Evolutionary conservation across 139 green algal genomes (phyloP), one percentile per base, ranked within the genome.

Genomic region (Chlamydomonas sp.): DNA sequence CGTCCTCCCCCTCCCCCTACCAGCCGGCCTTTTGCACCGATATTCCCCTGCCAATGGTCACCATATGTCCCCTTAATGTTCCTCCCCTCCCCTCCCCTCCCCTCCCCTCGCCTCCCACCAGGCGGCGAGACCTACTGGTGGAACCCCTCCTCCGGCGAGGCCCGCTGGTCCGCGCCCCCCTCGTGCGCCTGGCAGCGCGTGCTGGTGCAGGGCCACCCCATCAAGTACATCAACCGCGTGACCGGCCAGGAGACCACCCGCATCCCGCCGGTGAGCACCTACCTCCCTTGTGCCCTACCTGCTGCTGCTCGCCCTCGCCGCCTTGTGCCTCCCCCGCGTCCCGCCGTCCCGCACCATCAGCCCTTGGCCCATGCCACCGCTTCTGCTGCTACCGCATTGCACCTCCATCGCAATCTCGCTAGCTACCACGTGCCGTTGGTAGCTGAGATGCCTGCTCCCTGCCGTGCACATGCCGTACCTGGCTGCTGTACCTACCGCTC

Each of bases 151-250:
- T 88, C 76, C 14, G 80, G 75, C 63, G 89, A 92, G 77, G 57
- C 74, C 5, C 85, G 89, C 61, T 92, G 89, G 89, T 84, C 88
- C 81, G 85, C 77, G 0, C 89, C 89, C 0, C 79, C 90, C 5
- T 90, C 83, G 2, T 91, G 87, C 79, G 90, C 69, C 4, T 93
- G 90, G 90, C 90, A 91, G 83, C 83, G 86, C 8, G 58, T 91
- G 10, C 83, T 91, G 60, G 60, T 86, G 57, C 83, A 92, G 79
- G 86, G 86, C 59, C 90, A 90, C 57, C 83, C 90, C 59, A 71
- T 76, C 74, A 85, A 90, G 58, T 92, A 92, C 61, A 57, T 85
- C 64, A 92, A 92, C 90, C 66, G 63, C 12, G 64, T 92, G 59
- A 92, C 90, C 18, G 79, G 86, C 16, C 90, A 92, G 83, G 76